A percentile compares a stretch with the other conserved stretches of the same genome.
Evolutionary conservation across 176 grass and related monocot species (phyloP).

Genomic region (Puya raimondii): DNA sequence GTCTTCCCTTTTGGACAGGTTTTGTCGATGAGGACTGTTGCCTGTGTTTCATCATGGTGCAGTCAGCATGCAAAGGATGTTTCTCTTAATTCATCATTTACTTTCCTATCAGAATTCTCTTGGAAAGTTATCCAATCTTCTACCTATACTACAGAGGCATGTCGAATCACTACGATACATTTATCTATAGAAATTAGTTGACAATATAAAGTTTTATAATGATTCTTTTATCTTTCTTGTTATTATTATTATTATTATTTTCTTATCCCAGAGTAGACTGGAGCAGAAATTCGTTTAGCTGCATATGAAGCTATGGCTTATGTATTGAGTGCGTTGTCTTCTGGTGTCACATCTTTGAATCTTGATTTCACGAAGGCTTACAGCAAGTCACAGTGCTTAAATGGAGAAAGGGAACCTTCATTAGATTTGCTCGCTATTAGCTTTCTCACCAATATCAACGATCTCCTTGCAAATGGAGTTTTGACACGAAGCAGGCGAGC

Average conservation of each 20-base stretch:
- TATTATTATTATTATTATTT: background rate
- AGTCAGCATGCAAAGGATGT: conserved; percentile 28
- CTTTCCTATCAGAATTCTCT: conserved; percentile 66
- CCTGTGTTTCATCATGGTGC: conserved; percentile 61
- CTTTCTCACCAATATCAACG: conserved; percentile 64
- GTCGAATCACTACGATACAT: conserved; percentile 16
- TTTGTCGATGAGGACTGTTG: conserved; percentile 60
- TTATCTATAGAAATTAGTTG: background rate
- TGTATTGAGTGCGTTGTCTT: conserved; percentile 52
- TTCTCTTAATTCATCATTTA: conserved; percentile 47
- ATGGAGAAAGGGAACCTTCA: conserved; percentile 24
- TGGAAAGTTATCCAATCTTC: conserved; percentile 68
- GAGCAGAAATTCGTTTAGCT: conserved; percentile 78
- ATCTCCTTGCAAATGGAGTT: conserved; percentile 61
- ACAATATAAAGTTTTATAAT: too few relatives aligned
- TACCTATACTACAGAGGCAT: conserved; percentile 52
- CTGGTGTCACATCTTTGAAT: conserved; percentile 21
- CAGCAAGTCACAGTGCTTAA: conserved; percentile 9
- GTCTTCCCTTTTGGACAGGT: conserved; percentile 50
- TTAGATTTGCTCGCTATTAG: conserved; percentile 46
- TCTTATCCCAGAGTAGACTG: conserved; percentile 37
- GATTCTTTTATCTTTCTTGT: background rate
- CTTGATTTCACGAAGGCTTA: conserved; percentile 28
- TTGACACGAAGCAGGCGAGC: conserved; percentile 77
- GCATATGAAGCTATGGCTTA: conserved; percentile 71